A percentile compares a stretch with the other conserved stretches of the same genome.
Conservation (phyloP, 768 basidiomycete species). For the Trametes villosa region DNA sequence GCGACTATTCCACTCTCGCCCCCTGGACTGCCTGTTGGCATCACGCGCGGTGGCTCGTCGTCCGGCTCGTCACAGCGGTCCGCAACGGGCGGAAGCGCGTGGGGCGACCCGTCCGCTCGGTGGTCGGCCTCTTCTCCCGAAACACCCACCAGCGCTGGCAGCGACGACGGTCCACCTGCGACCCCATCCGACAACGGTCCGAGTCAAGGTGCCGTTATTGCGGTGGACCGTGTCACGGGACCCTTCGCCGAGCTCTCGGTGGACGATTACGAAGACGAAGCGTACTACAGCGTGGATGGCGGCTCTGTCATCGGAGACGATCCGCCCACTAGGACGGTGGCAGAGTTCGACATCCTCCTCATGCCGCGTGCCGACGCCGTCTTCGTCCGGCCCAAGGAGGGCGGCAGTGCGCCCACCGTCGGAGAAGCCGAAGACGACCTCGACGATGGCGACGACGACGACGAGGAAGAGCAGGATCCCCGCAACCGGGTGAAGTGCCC, state of each 20-base stretch:
- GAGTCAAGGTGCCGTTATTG: neutral
- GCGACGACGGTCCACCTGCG: neutral
- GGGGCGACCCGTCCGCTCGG: neutral
- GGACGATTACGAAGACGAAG: slow-evolving; percentile 1
- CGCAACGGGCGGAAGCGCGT: neutral
- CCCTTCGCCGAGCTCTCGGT: neutral
- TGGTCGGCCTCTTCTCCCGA: neutral
- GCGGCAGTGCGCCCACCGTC: neutral
- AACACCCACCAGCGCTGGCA: neutral
- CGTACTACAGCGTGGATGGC: neutral
- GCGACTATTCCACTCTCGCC: neutral
- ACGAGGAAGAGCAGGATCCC: neutral
- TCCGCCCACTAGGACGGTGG: neutral
- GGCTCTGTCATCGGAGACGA: neutral
- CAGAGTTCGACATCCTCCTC: neutral
- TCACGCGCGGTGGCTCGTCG: neutral
- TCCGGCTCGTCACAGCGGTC: neutral
- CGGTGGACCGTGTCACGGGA: neutral
- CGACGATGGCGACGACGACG: neutral
- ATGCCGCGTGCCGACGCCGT: neutral
- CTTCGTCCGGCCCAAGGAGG: neutral
- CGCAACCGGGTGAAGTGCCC: slow-evolving; percentile 26
- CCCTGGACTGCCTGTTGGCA: slow-evolving; percentile 6
- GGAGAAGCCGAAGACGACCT: slow-evolving; percentile 3
- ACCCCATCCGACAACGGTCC: neutral